Conservation (phyloP, 768 basidiomycete genomes). For the Chalciporus sphaerocephalus region DNA sequence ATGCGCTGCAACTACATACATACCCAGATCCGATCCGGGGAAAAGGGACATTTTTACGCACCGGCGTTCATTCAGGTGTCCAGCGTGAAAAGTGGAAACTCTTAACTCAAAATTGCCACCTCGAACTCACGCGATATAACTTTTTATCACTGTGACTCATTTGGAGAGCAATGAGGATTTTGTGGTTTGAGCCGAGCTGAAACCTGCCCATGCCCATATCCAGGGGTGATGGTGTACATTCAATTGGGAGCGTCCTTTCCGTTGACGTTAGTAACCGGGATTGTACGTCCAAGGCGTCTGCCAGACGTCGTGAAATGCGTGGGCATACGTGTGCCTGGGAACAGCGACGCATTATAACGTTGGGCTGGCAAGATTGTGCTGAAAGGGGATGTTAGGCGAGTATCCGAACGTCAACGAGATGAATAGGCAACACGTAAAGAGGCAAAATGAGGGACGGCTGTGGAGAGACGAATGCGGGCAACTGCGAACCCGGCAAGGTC, state of each 20-base stretch:
- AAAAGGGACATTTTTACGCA: not conserved
- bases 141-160: no score
- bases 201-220: no score
- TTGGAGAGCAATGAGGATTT: not conserved
- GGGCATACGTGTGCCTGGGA: not conserved
- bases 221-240: no score
- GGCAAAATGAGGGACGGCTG: not conserved
- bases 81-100: not conserved
- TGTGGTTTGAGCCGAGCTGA: not conserved
- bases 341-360: no score
- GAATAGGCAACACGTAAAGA: not conserved
- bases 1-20: no score
- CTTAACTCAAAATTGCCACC: not conserved
- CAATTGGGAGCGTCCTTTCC: not conserved
- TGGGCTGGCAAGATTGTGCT: no score
- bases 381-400: no score
- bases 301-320: not conserved
- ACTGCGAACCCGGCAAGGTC: not conserved
- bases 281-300: not conserved
- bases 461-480: not conserved
- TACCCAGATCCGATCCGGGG: no score
- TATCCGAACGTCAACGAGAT: not conserved
- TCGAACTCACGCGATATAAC: not conserved
- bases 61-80: not conserved
- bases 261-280: not conserved